Percentiles rank a stretch among this genome's conserved stretches.
Evolutionary conservation across 305 asterid genomes (phyloP).

Genomic region (Fraxinus platypoda): DNA sequence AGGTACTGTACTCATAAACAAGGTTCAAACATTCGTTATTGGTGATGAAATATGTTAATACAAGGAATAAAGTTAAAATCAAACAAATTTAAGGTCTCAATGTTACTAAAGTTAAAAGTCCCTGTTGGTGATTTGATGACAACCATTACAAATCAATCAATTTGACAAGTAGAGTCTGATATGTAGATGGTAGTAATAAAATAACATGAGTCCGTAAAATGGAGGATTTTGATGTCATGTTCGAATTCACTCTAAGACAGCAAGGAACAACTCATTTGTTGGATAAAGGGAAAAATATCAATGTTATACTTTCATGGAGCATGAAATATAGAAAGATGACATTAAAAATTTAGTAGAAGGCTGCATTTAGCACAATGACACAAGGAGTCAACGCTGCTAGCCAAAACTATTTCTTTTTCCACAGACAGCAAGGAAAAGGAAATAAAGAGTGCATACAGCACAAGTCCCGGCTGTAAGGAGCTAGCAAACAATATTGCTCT

Average conservation of each 20-base stretch:
- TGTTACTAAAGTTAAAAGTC: slow-evolving; percentile 10
- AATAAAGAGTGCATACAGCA: background rate
- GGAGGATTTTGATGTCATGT: background rate
- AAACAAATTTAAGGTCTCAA: slow-evolving; percentile 4
- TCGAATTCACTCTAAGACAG: background rate
- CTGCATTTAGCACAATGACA: background rate
- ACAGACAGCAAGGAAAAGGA: background rate
- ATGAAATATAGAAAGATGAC: background rate
- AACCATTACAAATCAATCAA: background rate
- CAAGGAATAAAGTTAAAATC: slow-evolving; percentile 11
- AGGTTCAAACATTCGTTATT: slow-evolving; percentile 18
- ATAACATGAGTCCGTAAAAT: background rate
- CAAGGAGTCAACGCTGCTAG: background rate
- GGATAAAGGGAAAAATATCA: background rate
- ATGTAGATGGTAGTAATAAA: slow-evolving; percentile 2
- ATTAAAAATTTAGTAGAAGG: background rate
- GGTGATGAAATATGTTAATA: background rate
- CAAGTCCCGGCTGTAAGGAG: background rate
- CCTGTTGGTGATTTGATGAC: slow-evolving; percentile 5
- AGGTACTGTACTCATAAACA: slow-evolving; percentile 42
- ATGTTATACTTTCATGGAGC: background rate
- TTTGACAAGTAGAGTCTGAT: slow-evolving; percentile 10
- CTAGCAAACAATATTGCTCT: background rate
- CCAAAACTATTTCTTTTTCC: background rate
- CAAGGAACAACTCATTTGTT: background rate